A percentile compares a stretch with the other conserved stretches of the same genome.
These are phyloP conservation scores for Ballota nigra DNA, from an alignment of 257 asterid genomes.

Conservation along the genomic window DNA sequence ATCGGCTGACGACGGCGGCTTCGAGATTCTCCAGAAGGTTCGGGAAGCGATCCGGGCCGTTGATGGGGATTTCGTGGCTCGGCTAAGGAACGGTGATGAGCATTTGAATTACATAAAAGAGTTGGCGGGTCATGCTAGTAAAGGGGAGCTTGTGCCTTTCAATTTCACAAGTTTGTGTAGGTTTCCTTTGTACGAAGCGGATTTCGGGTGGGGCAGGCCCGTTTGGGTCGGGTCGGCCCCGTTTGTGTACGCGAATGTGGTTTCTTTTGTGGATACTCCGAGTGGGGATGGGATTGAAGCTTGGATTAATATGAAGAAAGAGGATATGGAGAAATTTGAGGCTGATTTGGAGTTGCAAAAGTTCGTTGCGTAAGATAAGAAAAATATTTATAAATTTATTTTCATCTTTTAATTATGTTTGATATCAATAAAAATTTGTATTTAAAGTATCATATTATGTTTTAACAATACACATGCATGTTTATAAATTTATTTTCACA, in stretches of 20 bases:
- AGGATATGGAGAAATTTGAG: conserved; percentile 47
- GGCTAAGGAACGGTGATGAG: conserved; percentile 18
- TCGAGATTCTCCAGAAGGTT: conserved; percentile 19
- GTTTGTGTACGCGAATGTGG: conserved; percentile 33
- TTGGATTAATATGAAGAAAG: conserved; percentile 33
- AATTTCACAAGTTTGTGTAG: conserved; percentile 52
- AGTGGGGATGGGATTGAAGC: conserved; percentile 48
- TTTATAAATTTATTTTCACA: too few species aligned
- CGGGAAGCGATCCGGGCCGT: conserved; percentile 31
- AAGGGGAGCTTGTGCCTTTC: conserved; percentile 33
- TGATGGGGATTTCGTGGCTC: conserved; percentile 23
- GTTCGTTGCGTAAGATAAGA: not conserved
- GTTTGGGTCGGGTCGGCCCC: conserved; percentile 37
- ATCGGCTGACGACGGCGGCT: conserved; percentile 11
- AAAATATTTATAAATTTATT: too few species aligned
- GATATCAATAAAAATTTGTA: too few species aligned
- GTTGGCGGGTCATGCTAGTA: conserved; percentile 1
- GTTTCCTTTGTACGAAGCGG: conserved; percentile 46
- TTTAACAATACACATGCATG: too few species aligned
- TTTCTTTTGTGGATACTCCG: conserved; percentile 29
- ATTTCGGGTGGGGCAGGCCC: conserved; percentile 61
- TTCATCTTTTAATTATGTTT: too few species aligned
- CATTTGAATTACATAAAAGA: conserved; percentile 29
- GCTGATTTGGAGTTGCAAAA: conserved; percentile 24
- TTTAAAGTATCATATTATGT: too few species aligned